Percentiles rank a stretch among this genome's conserved stretches.
phyloP scores from a whole-genome alignment of 2,329 filamentous ascomycete genomes.

The Cercospora canescens region DNA sequence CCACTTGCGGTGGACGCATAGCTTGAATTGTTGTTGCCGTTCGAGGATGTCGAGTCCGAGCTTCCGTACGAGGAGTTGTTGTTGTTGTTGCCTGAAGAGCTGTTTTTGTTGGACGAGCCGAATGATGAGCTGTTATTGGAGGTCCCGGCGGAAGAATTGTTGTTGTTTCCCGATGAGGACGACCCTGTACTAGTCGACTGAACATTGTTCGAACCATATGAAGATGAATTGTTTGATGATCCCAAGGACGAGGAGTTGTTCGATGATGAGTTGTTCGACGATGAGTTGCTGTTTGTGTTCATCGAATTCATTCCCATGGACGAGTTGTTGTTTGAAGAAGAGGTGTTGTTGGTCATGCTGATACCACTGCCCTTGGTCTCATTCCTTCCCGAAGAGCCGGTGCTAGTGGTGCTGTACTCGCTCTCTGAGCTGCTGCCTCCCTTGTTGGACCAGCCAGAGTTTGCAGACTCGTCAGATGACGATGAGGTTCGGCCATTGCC shows the following conservation, averaged over 20 bases:
- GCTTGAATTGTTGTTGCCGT: conserved; percentile 2
- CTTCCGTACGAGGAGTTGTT: conserved; percentile 5
- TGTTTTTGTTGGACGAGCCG: conserved; percentile 7
- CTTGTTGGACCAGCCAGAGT: conserved; percentile 21
- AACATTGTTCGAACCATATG: background rate
- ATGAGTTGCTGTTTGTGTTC: conserved; percentile 13
- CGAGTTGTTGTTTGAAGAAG: conserved; percentile 7
- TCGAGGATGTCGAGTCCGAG: conserved; percentile 2
- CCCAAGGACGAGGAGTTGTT: conserved; percentile 4
- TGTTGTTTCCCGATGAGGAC: conserved; percentile 11
- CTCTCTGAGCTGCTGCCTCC: conserved; percentile 19
- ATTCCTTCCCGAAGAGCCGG: conserved; percentile 6
- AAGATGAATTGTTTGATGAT: conserved; percentile 3
- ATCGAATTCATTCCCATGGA: conserved; percentile 1
- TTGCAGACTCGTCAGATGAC: conserved; percentile 18
- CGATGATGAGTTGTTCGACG: conserved; percentile 10
- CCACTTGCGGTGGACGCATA: conserved; percentile 4
- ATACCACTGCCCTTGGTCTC: conserved; percentile 8
- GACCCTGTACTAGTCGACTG: conserved; percentile 1
- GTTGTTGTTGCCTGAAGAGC: background rate
- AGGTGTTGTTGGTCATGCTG: background rate
- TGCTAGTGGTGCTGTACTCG: conserved; percentile 20
- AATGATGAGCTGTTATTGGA: conserved; percentile 6
- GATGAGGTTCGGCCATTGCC: conserved; percentile 13
- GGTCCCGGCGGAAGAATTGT: background rate